Base-by-base conservation (phyloP, 345 rosid genomes). In the Linum trigynum region DNA sequence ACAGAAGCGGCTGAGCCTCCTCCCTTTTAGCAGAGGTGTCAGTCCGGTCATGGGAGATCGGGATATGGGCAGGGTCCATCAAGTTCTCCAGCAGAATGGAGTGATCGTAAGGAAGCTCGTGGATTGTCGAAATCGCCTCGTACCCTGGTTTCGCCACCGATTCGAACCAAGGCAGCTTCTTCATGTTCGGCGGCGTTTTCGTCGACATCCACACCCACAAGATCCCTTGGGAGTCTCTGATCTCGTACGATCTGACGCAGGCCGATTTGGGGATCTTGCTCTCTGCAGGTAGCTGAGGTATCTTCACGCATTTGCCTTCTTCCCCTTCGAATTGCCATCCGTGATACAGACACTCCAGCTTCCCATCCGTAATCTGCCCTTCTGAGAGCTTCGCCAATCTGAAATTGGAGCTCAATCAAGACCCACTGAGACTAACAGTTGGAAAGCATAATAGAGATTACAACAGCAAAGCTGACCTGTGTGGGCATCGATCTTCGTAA, bases 41-140 rank as follows among this genome's bases (percentile, higher is more conserved):
- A 2, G 98, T 90, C 68, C 94, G 74, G 64, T 92, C 95, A 62
- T 92, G 97, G 35, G 98, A 92, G 67, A 92, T 90, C 5, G 97
- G 98, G 16, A 92, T 69, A 68, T 92, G 98, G 35, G 98, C 97
- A 0, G 97, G 98, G 78, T 92, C 98, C 98, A 92, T 92, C 39
- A 92, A 88, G 76, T 92, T 92, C 78, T 92, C 97, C 3, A 90
- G 88, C n/a, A 92, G 96, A 70, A 92, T 89, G 57, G 96, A 90
- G 74, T 90, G 98, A 69, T 92, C 98, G 50, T 90, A 92, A 7
- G 98, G 98, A 68, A 92, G 87, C 79, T 88, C 97, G 39, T 92
- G 97, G 74, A 81, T 81, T 4, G 90, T 81, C 11, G 97, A 87
- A 16, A 65, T 65, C 58, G 88, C 97, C 61, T 77, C 80, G 70